Conservation (phyloP, 441 rosid species). For the Gossypium trilobum region DNA sequence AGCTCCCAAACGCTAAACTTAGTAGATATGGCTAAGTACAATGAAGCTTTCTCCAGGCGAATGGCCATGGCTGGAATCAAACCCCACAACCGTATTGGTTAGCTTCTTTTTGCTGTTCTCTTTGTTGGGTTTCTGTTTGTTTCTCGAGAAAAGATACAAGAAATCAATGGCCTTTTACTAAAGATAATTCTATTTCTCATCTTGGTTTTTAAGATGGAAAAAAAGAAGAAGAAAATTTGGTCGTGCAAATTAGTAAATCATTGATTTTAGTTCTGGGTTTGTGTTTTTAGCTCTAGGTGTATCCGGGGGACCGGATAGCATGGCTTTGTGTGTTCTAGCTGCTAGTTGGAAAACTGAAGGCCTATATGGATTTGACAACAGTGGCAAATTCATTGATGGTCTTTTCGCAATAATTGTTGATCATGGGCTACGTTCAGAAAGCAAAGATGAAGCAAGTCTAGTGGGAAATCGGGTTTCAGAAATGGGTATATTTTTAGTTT, state of each 20-base stretch:
- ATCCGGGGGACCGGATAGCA: constrained; percentile 93
- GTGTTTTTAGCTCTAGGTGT: constrained; percentile 62
- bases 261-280: background rate
- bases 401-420: constrained; percentile 74
- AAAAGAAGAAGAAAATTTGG: background rate
- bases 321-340: constrained; percentile 73
- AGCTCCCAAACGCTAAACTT: constrained; percentile 20
- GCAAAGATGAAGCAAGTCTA: constrained; percentile 56
- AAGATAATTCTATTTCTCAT: background rate
- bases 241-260: constrained; percentile 10
- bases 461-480: constrained; percentile 58
- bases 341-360: constrained; percentile 74
- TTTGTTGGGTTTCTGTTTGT: constrained; percentile 1
- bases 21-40: constrained; percentile 28
- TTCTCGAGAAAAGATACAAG: background rate
- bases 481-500: constrained; percentile 44
- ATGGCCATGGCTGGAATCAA: constrained; percentile 85
- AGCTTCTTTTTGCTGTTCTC: constrained; percentile 11
- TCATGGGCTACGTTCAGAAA: constrained; percentile 78
- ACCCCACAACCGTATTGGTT: constrained; percentile 75
- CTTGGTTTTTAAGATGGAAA: background rate
- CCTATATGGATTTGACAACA: constrained; percentile 21
- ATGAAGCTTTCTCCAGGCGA: constrained; percentile 49
- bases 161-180: background rate
- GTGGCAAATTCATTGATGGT: constrained; percentile 53